Evolutionary conservation across 768 basidiomycete genomes (phyloP), one percentile per base, ranked within the genome.

Genomic region (Crepidotus variabilis): DNA sequence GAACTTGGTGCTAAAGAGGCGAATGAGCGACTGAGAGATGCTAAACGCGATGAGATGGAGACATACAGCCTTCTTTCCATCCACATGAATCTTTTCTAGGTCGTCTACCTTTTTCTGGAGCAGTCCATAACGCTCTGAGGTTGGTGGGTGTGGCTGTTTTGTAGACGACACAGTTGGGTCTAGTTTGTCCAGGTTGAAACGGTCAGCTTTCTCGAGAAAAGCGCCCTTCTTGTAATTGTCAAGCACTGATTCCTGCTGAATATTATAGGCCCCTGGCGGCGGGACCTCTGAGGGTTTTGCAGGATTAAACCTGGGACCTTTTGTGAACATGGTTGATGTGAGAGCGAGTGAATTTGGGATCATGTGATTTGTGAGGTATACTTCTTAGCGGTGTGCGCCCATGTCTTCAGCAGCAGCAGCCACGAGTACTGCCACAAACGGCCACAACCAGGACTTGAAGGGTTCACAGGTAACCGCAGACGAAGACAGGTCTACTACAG

Each of bases 21-120:
- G 21, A 49, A 28, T 49, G 21, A 49, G 47, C 16, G 47, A 32
- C 32, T 3, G 43, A 8, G 22, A 35, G 18, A 22, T 13, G n/a
- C 18, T 14, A 21, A 13, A 32, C 33, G 21, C n/a, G 34, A 43
- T 48, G 13, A 33, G 46, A 34, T 5, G 39, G 46, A 39, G 21
- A 22, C 83, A 61, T 65, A 89, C 88, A 49, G 74, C 56, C 74
- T 80, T 85, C 79, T 88, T 90, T 56, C 79, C 81, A 2, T 88
- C 86, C 36, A 75, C 69, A 63, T 86, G 85, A n/a, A 84, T 67
- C 54, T 68, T 71, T 69, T 89, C 84, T 6, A 88, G 66, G 14
- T 86, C 82, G 33, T 86, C 83, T 0, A 91, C 77, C 61, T 86
- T 85, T 58, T 75, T 77, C 65, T 87, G 81, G 20, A 90, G 77